phyloP scores from a whole-genome alignment of 176 grass and related monocot species.

The Aegilops longissima region DNA sequence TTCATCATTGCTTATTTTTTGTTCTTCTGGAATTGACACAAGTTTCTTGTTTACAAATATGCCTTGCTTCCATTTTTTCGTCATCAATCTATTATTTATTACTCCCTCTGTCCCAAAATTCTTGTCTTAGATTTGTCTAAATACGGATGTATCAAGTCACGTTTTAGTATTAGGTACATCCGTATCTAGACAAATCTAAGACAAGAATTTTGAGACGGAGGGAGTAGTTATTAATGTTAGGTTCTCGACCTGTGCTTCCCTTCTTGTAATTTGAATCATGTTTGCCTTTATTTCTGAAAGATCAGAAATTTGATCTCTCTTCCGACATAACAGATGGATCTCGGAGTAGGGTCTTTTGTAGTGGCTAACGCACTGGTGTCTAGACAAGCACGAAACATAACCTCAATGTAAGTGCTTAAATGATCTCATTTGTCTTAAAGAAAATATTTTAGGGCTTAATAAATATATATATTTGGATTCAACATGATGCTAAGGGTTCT shows the following conservation, averaged over 20 bases:
- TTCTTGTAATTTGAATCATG: neutral
- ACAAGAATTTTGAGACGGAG: too few species aligned
- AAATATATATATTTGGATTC: neutral
- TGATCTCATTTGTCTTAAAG: neutral
- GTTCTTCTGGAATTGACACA: neutral
- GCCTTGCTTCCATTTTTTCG: neutral
- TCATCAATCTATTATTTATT: neutral
- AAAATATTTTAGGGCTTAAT: constrained; percentile 6
- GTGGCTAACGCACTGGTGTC: constrained; percentile 88
- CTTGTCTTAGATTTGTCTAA: too few species aligned
- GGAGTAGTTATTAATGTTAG: neutral
- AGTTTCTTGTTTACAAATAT: neutral
- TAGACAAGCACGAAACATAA: constrained; percentile 69
- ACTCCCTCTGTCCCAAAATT: too few species aligned
- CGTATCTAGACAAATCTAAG: too few species aligned
- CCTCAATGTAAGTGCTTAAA: constrained; percentile 50
- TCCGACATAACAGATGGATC: constrained; percentile 82
- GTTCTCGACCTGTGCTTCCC: neutral
- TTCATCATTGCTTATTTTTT: neutral
- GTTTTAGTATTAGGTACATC: too few species aligned
- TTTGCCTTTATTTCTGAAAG: constrained; percentile 15
- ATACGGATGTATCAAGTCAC: too few species aligned
- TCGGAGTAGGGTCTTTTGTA: constrained; percentile 96
- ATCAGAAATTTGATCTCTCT: constrained; percentile 20
- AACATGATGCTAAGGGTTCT: neutral